Percentiles rank a stretch among this genome's conserved stretches.
Evolutionary conservation across 345 rosid species (phyloP).

Genomic region (Brassica nigra): DNA sequence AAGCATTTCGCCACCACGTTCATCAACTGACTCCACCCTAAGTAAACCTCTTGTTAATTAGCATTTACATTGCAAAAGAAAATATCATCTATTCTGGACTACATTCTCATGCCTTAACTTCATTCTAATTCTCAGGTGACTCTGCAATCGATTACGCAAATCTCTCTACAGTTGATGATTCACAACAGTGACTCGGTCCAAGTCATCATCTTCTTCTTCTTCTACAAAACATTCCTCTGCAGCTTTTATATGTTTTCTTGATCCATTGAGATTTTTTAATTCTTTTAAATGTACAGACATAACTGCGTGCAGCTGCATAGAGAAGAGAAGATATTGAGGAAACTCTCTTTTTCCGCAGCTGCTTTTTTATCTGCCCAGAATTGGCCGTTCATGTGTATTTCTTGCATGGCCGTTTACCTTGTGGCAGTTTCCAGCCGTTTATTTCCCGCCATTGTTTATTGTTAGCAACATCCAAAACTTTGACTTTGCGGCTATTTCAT

Average conservation of each 20-base stretch:
- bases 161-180: slow-evolving; percentile 33
- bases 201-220: slow-evolving; percentile 24
- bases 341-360: slow-evolving; percentile 19
- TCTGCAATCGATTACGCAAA: slow-evolving; percentile 55
- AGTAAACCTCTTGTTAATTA: slow-evolving; percentile 43
- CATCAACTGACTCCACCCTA: slow-evolving; percentile 52
- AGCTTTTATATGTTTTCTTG: slow-evolving; percentile 41
- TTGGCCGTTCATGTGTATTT: slow-evolving; percentile 18
- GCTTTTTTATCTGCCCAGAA: slow-evolving; percentile 26
- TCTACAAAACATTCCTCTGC: slow-evolving; percentile 29
- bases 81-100: neutral
- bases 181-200: slow-evolving; percentile 21
- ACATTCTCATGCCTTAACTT: neutral
- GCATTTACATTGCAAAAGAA: neutral
- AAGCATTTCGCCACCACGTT: slow-evolving; percentile 40
- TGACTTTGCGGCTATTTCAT: neutral
- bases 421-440: slow-evolving; percentile 38
- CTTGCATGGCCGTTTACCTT: slow-evolving; percentile 13
- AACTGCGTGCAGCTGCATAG: slow-evolving; percentile 16
- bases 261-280: slow-evolving; percentile 21
- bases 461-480: slow-evolving; percentile 7
- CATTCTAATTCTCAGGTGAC: slow-evolving; percentile 55
- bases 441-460: slow-evolving; percentile 24
- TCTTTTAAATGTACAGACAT: slow-evolving; percentile 28
- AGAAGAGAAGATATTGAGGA: slow-evolving; percentile 16